These are phyloP conservation scores for Solanum corneliomulleri DNA, from an alignment of 257 asterid species.

Conservation along the genomic window DNA sequence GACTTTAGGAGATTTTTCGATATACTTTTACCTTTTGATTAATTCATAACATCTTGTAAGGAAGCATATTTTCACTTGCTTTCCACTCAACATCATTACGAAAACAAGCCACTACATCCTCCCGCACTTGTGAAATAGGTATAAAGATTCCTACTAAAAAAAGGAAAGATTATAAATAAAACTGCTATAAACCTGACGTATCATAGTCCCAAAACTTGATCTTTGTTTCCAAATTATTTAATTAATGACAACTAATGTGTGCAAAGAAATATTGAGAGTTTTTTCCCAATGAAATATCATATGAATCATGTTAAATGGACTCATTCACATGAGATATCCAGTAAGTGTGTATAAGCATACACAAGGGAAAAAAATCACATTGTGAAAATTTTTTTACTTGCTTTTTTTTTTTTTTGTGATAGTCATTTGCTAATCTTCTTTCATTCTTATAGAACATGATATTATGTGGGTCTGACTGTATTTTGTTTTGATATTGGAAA, in stretches of 20 bases:
- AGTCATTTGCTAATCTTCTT: no score
- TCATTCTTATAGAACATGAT: no score
- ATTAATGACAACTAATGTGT: not conserved
- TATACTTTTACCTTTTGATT: constrained; percentile 35
- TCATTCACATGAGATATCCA: not conserved
- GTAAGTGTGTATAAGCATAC: not conserved
- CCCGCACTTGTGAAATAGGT: constrained; percentile 64
- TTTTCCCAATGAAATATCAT: not conserved
- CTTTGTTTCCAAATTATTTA: not conserved
- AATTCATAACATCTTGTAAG: constrained; percentile 49
- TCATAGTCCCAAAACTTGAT: not conserved
- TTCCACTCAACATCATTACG: constrained; percentile 61
- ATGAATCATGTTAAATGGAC: not conserved
- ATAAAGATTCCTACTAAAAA: constrained; percentile 64
- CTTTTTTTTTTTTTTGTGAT: no score
- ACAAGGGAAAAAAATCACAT: no score
- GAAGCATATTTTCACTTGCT: constrained; percentile 52
- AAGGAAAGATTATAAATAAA: not conserved
- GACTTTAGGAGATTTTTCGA: constrained; percentile 2
- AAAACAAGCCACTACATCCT: constrained; percentile 60
- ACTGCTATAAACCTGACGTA: not conserved
- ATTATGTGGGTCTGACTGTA: no score
- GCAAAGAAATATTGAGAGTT: not conserved
- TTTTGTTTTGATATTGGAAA: no score
- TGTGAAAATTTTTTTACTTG: no score